Percentiles rank a stretch among this genome's conserved stretches.
phyloP scores from a whole-genome alignment of 345 rosid species.

The Aurinia saxatilis region DNA sequence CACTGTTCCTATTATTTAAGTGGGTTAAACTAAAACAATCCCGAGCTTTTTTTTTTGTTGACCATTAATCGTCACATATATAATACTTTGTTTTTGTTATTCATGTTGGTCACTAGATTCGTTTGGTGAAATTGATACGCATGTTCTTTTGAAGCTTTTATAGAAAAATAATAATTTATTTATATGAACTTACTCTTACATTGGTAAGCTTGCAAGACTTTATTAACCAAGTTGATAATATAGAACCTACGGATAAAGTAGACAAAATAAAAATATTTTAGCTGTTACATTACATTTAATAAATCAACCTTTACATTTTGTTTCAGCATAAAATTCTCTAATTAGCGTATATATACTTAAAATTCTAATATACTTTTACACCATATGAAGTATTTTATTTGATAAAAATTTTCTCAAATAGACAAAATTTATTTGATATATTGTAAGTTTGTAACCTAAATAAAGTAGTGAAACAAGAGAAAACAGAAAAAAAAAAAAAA shows the following conservation, averaged over 20 bases:
- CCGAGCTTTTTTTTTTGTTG: too few relatives aligned
- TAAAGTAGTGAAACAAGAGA: not conserved
- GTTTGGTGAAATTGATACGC: conserved; percentile 26
- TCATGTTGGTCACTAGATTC: conserved; percentile 17
- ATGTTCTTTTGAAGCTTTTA: not conserved
- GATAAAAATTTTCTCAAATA: not conserved
- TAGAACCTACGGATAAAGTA: not conserved
- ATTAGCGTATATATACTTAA: not conserved
- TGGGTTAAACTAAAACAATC: too few relatives aligned
- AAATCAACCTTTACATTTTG: not conserved
- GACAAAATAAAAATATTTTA: not conserved
- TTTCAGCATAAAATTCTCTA: too few relatives aligned
- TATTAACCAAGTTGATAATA: not conserved
- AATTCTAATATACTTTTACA: not conserved
- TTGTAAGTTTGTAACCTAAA: not conserved
- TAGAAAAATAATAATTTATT: not conserved
- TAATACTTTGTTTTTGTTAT: not conserved
- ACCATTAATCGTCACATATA: too few relatives aligned
- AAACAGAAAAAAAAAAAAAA: not conserved
- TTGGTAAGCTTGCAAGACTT: not conserved
- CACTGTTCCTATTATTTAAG: too few relatives aligned
- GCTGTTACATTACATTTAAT: not conserved
- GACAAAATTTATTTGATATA: not conserved
- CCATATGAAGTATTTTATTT: not conserved
- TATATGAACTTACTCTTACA: not conserved